Evolutionary conservation across 495 filamentous ascomycete species (phyloP), one percentile per base, ranked within the genome.

Genomic region (Letharia lupina): DNA sequence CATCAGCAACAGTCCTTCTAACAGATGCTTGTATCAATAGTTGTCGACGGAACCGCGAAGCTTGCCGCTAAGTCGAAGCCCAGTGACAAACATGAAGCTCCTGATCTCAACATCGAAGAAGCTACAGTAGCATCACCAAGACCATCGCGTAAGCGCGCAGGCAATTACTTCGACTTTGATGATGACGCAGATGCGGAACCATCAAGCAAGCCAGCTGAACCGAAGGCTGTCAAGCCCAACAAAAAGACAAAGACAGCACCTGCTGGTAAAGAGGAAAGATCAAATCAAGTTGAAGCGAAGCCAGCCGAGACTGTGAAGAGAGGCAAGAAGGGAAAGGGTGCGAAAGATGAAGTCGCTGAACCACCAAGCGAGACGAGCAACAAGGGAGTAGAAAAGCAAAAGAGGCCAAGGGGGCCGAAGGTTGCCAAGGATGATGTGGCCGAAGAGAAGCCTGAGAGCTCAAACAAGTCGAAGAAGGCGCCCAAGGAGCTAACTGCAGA

Each of bases 151-250:
- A 85, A 85, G 77, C 82, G 81, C 40, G 78, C 82, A 60, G 80
- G 79, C 63, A 81, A 83, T 68, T 81, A 81, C 73, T 73, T 83
- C 31, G 81, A 79, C 67, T 81, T 81, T 60, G 78, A 80, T 52
- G 77, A 79, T 23, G 75, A 72, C 63, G 47, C 73, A 47, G 73
- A 76, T 41, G 71, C 61, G 23, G 61, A 40, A 78, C 76, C 66
- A 77, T 77, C 62, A 72, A 79, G 50, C 75, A 80, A 69, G 72
- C 71, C 52, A 71, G 70, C 42, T 69, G 75, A 69, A 28, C 69
- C 58, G 72, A 77, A 60, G 68, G 70, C 44, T 58, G 70, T 57
- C 52, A 67, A 63, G 62, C 73, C 44, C 35, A 74, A 72, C 64
- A 69, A 63, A 73, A 76, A 71, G 42, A 15, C 66, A 0, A 68